phyloP scores from a whole-genome alignment of 805 yeast genomes.

The Kluyveromyces nonfermentans region DNA sequence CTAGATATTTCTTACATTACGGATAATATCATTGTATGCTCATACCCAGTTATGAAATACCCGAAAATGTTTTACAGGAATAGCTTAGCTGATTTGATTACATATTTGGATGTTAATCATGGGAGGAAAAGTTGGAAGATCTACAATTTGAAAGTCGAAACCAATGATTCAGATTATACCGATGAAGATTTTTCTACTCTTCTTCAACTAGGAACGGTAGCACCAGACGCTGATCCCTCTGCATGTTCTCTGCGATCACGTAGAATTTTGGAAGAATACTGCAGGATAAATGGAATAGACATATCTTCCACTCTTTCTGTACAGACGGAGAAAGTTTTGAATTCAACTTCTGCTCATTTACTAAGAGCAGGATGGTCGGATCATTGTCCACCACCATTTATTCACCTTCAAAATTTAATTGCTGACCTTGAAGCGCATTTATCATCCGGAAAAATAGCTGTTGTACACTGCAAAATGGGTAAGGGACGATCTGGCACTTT shows the following conservation, averaged over 20 bases:
- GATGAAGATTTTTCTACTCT: constrained; percentile 14
- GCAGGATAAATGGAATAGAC: not conserved
- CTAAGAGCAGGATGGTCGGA: constrained; percentile 53
- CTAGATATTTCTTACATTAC: constrained; percentile 64
- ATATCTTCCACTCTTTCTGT: not conserved
- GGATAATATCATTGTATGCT: constrained; percentile 56
- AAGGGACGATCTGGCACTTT: constrained; percentile 85
- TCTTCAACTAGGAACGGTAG: not conserved
- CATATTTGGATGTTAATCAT: constrained; percentile 39
- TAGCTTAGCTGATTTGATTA: constrained; percentile 40
- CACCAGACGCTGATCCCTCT: not conserved
- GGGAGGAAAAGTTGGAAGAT: constrained; percentile 53
- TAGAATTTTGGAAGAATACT: constrained; percentile 2
- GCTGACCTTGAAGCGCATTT: constrained; percentile 39
- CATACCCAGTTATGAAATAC: constrained; percentile 54
- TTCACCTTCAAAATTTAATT: constrained; percentile 36
- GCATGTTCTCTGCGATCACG: not conserved
- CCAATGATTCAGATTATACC: constrained; percentile 31
- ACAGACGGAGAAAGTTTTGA: constrained; percentile 24
- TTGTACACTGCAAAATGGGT: constrained; percentile 84
- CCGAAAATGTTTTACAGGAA: constrained; percentile 43
- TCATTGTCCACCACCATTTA: constrained; percentile 66
- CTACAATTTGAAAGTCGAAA: constrained; percentile 62
- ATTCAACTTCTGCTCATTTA: constrained; percentile 8
- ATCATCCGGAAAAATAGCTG: constrained; percentile 39